phyloP scores from a whole-genome alignment of 2,329 filamentous ascomycete genomes.

The Aspergillus tanneri region DNA sequence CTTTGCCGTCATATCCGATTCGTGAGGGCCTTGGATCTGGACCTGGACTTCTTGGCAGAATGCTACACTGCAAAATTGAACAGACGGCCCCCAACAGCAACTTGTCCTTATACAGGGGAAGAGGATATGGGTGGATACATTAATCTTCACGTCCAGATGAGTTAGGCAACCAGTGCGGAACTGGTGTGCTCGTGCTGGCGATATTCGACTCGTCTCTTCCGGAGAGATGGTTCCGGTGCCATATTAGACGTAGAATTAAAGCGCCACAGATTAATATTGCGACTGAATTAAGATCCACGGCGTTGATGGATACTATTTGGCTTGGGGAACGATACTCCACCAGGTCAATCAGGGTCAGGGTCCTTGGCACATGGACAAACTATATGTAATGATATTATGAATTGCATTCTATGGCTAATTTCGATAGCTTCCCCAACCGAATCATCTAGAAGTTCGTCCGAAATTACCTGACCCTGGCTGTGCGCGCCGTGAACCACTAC shows the following conservation, averaged over 20 bases:
- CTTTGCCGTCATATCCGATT: not conserved
- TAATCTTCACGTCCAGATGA: not conserved
- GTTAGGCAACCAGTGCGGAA: not conserved
- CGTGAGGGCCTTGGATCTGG: not conserved
- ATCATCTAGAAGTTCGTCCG: no score
- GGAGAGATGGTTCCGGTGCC: no score
- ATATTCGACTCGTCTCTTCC: no score
- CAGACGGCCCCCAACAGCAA: not conserved
- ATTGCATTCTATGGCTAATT: no score
- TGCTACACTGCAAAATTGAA: not conserved
- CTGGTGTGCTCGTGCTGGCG: no score
- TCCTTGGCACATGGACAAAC: not conserved
- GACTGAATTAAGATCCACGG: not conserved
- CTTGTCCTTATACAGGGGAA: not conserved
- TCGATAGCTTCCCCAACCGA: no score
- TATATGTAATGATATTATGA: no score
- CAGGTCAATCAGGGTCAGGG: not conserved
- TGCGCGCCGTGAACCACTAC: no score
- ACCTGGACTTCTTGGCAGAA: not conserved
- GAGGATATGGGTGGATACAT: not conserved
- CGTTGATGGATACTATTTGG: not conserved
- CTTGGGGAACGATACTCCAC: not conserved
- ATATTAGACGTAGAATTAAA: no score
- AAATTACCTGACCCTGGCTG: no score
- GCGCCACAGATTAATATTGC: no score